Conservation (phyloP, 345 rosid species). For the Erodium maritimum region DNA sequence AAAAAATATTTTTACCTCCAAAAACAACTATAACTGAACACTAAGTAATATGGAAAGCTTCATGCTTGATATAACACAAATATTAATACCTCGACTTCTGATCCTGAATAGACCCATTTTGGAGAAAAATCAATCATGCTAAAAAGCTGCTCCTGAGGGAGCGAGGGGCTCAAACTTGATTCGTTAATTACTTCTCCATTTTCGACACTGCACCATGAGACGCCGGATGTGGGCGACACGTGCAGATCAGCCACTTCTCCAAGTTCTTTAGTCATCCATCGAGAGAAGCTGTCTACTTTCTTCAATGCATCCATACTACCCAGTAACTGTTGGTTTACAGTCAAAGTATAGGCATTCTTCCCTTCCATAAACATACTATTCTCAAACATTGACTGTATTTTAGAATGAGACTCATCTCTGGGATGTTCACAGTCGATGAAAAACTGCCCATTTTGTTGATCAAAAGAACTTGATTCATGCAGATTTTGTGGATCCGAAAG, state of each 20-base stretch:
- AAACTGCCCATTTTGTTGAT: constrained; percentile 27
- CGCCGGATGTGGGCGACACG: constrained; percentile 55
- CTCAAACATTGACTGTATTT: constrained; percentile 22
- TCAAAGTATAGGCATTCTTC: constrained; percentile 23
- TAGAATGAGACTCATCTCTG: constrained; percentile 17
- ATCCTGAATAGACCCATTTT: constrained; percentile 49
- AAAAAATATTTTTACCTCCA: too few relatives aligned
- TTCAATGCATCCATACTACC: constrained; percentile 56
- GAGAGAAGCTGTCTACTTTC: constrained; percentile 85
- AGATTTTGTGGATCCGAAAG: constrained; percentile 17
- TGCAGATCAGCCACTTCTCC: constrained; percentile 69
- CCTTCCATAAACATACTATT: constrained; percentile 33
- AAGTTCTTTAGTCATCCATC: constrained; percentile 73
- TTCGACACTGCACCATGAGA: constrained; percentile 63
- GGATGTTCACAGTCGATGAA: constrained; percentile 20
- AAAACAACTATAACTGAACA: neutral
- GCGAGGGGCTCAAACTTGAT: constrained; percentile 64
- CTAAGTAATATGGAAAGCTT: neutral
- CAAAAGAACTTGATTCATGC: constrained; percentile 22
- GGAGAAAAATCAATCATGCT: constrained; percentile 72
- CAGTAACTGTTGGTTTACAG: constrained; percentile 36
- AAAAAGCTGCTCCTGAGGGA: constrained; percentile 80
- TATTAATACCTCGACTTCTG: constrained; percentile 56
- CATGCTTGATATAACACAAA: neutral
- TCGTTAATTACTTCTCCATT: constrained; percentile 52